These are phyloP conservation scores for Beauveria australis DNA, from an alignment of 2,329 filamentous ascomycete species.

Conservation along the genomic window DNA sequence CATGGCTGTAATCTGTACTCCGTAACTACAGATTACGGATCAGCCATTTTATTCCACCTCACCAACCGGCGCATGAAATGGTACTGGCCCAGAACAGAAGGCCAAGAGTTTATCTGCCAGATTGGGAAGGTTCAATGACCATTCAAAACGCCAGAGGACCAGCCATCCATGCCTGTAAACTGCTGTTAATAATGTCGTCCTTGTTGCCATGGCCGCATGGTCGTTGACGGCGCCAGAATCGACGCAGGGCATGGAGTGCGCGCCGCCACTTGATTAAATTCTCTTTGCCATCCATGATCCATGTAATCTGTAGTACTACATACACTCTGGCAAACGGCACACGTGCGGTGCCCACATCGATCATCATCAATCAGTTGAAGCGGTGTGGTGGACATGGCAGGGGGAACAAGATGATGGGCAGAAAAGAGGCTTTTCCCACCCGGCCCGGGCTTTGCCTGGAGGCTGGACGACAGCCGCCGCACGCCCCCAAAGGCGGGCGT, in stretches of 20 bases:
- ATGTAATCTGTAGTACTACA: no score
- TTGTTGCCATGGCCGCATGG: conserved; percentile 1
- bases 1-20: not conserved
- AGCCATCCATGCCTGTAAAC: not conserved
- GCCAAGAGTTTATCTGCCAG: not conserved
- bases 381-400: conserved; percentile 6
- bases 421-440: not conserved
- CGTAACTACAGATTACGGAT: not conserved
- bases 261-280: conserved; percentile 3
- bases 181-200: no score
- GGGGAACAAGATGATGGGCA: not conserved
- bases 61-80: not conserved
- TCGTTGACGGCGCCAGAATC: not conserved
- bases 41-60: not conserved
- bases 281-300: not conserved
- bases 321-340: not conserved
- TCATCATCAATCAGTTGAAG: not conserved
- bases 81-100: not conserved
- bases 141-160: not conserved
- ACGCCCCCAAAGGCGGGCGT: not conserved
- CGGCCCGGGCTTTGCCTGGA: not conserved
- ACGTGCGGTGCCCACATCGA: conserved; percentile 5
- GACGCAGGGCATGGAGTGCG: not conserved
- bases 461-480: not conserved
- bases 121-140: conserved; percentile 1